A percentile compares a stretch with the other conserved stretches of the same genome.
Evolutionary conservation across 1,284 basidiomycete species (phyloP).

Genomic region (Thecaphora frezii): DNA sequence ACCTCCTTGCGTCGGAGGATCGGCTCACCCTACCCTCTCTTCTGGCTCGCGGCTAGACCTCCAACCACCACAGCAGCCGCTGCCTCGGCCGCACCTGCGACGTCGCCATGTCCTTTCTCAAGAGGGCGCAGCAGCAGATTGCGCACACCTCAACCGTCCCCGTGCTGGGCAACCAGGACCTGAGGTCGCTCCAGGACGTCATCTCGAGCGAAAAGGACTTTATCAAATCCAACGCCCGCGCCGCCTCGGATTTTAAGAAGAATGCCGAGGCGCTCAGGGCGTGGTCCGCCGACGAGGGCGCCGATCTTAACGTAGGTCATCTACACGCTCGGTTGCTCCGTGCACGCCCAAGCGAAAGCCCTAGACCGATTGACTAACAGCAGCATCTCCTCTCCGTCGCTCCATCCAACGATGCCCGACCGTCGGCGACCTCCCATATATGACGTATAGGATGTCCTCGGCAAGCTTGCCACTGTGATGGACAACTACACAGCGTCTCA

Average conservation of each 20-base stretch:
- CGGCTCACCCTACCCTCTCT: too few relatives aligned
- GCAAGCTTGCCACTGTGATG: conserved; percentile 72
- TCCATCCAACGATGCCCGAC: too few relatives aligned
- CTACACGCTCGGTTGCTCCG: too few relatives aligned
- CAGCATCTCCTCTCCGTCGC: too few relatives aligned
- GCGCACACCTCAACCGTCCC: conserved; percentile 76
- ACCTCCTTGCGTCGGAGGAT: too few relatives aligned
- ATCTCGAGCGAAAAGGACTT: conserved; percentile 86
- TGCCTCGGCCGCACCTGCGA: too few relatives aligned
- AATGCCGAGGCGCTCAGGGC: conserved; percentile 73
- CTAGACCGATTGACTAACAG: too few relatives aligned
- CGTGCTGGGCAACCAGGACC: conserved; percentile 77
- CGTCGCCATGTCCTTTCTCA: conserved; percentile 47
- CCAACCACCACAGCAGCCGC: too few relatives aligned
- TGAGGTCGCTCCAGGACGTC: conserved; percentile 79
- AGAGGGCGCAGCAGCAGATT: conserved; percentile 61
- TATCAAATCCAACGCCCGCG: conserved; percentile 70
- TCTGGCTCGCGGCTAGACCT: too few relatives aligned
- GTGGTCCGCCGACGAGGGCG: conserved; percentile 84
- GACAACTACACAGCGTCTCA: conserved; percentile 72
- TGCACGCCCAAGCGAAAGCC: too few relatives aligned
- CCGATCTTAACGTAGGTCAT: conserved; percentile 76
- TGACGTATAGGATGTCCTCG: conserved; percentile 71
- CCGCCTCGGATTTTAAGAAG: conserved; percentile 70
- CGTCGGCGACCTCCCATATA: too few relatives aligned